Base-by-base conservation (phyloP, 164 flowering plant genomes). In the Magnolia officinalis region DNA sequence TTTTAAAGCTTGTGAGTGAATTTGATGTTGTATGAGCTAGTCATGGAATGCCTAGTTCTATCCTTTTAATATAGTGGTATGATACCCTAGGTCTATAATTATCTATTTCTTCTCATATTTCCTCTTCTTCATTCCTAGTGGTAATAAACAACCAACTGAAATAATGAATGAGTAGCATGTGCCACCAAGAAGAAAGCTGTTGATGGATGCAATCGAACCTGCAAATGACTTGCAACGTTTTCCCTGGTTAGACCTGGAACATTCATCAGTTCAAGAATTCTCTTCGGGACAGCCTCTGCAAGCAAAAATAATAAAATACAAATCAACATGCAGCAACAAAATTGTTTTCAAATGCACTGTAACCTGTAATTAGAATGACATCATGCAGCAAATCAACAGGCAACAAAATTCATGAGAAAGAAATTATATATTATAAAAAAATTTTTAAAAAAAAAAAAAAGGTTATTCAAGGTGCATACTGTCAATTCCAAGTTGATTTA, bases 211-310 rank as follows among this genome's bases (percentile, higher is more conserved):
- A 74, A 73, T 37, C 83, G 82, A 71, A 92, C 98, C 98, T 94
- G 98, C 78, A 94, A 84, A 87, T 94, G 98, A 78, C 98, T 94
- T 9, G 98, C 98, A 76, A 94, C 94, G 83, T 94, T 91, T 82
- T 94, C 97, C 81, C 98, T 87, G 49, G 94, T 91, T 77, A 94
- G 85, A 72, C 91, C 97, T 59, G 93, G 96, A 73, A 89, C 96
- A 81, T 92, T 92, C 98, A 94, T 94, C 85, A 94, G 77, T 76
- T 94, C 98, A 49, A 94, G 93, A 73, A 94, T 94, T 81, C 93
- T 83, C 79, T 94, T 94, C 18, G 98, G 98, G 65, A 94, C 98
- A 77, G 98, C 98, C 88, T 94, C 98, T 94, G 97, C 76, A 83
- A 58, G 72, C 55, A 72, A 23, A 10, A n/a, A 50, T 24, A 49